A percentile compares a stretch with the other conserved stretches of the same genome.
Conservation (phyloP, 768 basidiomycete genomes). For the Lyophyllum semitale region DNA sequence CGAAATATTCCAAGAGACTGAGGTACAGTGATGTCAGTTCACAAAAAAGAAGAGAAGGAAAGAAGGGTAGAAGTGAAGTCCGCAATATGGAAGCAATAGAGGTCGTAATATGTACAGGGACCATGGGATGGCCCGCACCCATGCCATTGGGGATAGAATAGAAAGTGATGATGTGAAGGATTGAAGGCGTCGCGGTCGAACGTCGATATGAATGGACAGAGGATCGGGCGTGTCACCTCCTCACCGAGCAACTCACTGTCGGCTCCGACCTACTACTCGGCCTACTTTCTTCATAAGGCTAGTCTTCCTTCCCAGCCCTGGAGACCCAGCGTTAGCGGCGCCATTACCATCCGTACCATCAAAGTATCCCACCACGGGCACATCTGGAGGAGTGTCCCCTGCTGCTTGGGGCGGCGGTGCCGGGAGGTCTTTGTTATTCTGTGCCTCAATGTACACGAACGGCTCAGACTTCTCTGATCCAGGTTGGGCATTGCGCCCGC, state of each 20-base stretch:
- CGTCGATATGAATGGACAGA: background rate
- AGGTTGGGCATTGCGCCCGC: constrained; percentile 25
- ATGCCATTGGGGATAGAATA: background rate
- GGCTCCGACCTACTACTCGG: constrained; percentile 63
- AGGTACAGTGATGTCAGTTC: constrained; percentile 18
- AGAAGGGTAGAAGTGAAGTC: background rate
- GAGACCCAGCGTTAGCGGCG: constrained; percentile 27
- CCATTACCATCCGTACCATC: constrained; percentile 35
- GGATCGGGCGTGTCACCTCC: background rate
- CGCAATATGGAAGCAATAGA: background rate
- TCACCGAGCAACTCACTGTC: constrained; percentile 23
- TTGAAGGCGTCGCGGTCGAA: background rate
- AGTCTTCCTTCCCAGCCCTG: constrained; percentile 67
- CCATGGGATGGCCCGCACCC: background rate
- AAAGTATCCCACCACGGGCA: constrained; percentile 53
- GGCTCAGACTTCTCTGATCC: constrained; percentile 48
- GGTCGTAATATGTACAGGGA: constrained; percentile 14
- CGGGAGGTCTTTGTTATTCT: constrained; percentile 59
- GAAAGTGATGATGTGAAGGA: background rate
- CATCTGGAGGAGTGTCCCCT: constrained; percentile 28
- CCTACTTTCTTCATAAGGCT: constrained; percentile 83
- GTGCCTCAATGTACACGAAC: constrained; percentile 68
- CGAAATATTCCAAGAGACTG: constrained; percentile 19
- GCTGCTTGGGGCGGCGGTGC: constrained; percentile 39
- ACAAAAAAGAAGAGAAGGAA: constrained; percentile 11